Conservation (phyloP, 225 moss, liverwort and hornwort genomes). For the Marchantia polymorpha region DNA sequence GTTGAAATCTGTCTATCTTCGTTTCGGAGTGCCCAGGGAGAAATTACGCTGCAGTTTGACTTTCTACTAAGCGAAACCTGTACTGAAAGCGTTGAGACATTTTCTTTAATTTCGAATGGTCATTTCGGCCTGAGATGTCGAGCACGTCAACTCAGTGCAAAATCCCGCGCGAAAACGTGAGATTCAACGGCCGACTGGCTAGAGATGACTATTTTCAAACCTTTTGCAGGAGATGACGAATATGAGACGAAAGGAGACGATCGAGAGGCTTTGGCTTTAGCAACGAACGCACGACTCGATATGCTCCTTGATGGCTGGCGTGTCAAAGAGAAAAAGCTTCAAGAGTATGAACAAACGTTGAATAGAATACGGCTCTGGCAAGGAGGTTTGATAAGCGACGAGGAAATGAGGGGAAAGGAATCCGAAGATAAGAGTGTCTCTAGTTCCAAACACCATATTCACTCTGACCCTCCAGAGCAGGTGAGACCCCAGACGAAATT, state of each 20-base stretch:
- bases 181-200: no score
- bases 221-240: slow-evolving; percentile 9
- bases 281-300: slow-evolving; percentile 22
- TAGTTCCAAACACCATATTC: not conserved
- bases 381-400: not conserved
- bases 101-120: no score
- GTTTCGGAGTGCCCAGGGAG: no score
- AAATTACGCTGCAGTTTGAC: no score
- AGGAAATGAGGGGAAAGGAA: not conserved
- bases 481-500: not conserved
- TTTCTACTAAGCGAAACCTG: no score
- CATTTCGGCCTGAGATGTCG: no score
- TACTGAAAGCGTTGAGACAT: no score
- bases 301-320: slow-evolving; percentile 41
- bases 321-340: slow-evolving; percentile 34
- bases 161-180: no score
- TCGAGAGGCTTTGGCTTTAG: not conserved
- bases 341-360: slow-evolving; percentile 32
- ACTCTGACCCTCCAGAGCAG: not conserved
- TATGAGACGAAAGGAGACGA: not conserved
- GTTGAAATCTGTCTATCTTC: no score
- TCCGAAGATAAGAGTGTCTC: not conserved
- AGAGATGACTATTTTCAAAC: no score
- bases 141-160: no score
- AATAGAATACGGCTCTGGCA: slow-evolving; percentile 31